Percentiles rank a stretch among this genome's conserved stretches.
These are phyloP conservation scores for Notholithocarpus densiflorus DNA, from an alignment of 306 rosid species.

Conservation along the genomic window DNA sequence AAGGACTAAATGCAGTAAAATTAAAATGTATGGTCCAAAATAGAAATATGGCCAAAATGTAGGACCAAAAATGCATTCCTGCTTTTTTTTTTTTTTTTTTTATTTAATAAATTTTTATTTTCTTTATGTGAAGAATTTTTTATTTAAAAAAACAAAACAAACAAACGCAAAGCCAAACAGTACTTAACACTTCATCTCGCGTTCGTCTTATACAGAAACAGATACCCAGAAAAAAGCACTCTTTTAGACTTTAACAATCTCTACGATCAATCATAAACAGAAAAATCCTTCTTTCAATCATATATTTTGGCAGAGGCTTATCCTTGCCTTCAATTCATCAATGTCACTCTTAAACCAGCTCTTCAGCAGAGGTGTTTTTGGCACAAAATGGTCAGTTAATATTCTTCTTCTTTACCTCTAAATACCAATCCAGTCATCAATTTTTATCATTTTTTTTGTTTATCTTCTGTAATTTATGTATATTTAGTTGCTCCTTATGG, in stretches of 20 bases:
- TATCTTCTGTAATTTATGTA: neutral
- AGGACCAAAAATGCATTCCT: too few species aligned
- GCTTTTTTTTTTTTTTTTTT: too few species aligned
- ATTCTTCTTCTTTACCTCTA: neutral
- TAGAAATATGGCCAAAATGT: too few species aligned
- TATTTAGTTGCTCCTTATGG: neutral
- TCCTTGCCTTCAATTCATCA: neutral
- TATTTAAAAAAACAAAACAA: neutral
- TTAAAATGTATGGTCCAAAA: too few species aligned
- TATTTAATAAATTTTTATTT: too few species aligned
- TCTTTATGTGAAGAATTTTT: neutral
- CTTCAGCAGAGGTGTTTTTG: slow-evolving; percentile 86
- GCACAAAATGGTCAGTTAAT: slow-evolving; percentile 71
- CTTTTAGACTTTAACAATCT: neutral
- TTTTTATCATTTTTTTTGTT: neutral
- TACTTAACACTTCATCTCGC: neutral
- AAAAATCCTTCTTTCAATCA: neutral
- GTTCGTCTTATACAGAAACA: neutral
- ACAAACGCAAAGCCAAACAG: neutral
- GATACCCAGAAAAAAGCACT: neutral
- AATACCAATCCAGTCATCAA: neutral
- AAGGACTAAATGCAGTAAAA: too few species aligned
- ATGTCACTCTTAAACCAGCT: slow-evolving; percentile 96
- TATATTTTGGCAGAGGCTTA: neutral
- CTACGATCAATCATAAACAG: neutral